Evolutionary conservation across 306 rosid genomes (phyloP).

Genomic region (Parietaria judaica): DNA sequence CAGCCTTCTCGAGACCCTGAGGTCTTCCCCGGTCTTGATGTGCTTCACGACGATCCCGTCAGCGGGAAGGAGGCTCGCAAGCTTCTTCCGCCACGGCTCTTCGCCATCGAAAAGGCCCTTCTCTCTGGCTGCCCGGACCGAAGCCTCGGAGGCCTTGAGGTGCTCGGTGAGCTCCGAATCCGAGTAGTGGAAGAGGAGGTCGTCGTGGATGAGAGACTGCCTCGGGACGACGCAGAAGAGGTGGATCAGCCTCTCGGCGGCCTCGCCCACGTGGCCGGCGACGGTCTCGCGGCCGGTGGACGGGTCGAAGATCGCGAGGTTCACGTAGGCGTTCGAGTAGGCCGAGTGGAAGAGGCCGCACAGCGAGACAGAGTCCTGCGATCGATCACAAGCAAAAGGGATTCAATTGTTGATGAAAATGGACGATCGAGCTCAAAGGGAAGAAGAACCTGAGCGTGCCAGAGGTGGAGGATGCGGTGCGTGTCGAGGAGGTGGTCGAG

Average conservation of each 20-base stretch:
- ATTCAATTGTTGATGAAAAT: slow-evolving; percentile 50
- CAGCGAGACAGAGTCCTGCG: slow-evolving; percentile 43
- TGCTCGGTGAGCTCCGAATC: slow-evolving; percentile 51
- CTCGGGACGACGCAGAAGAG: slow-evolving; percentile 73
- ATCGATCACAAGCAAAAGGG: slow-evolving; percentile 9
- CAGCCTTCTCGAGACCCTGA: slow-evolving; percentile 56
- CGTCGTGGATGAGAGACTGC: slow-evolving; percentile 68
- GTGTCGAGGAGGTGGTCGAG: slow-evolving; percentile 69
- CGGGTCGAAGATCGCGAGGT: slow-evolving; percentile 82
- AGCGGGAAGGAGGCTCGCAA: slow-evolving; percentile 44
- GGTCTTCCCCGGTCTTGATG: slow-evolving; percentile 52
- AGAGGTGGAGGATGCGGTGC: slow-evolving; percentile 58
- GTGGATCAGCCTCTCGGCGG: slow-evolving; percentile 62
- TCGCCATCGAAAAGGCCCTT: slow-evolving; percentile 27
- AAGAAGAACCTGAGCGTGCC: slow-evolving; percentile 60
- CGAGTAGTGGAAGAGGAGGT: slow-evolving; percentile 57
- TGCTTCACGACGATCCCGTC: slow-evolving; percentile 55
- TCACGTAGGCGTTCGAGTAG: slow-evolving; percentile 85
- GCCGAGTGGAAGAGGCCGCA: slow-evolving; percentile 94
- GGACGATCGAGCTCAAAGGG: slow-evolving; percentile 85
- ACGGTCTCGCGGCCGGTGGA: slow-evolving; percentile 69
- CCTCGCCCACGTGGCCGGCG: slow-evolving; percentile 44
- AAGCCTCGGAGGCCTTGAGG: slow-evolving; percentile 39
- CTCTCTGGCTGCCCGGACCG: slow-evolving; percentile 29
- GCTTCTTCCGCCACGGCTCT: slow-evolving; percentile 61